A percentile compares a stretch with the other conserved stretches of the same genome.
Evolutionary conservation across 768 basidiomycete species (phyloP).

Genomic region (Clavaria fumosa): DNA sequence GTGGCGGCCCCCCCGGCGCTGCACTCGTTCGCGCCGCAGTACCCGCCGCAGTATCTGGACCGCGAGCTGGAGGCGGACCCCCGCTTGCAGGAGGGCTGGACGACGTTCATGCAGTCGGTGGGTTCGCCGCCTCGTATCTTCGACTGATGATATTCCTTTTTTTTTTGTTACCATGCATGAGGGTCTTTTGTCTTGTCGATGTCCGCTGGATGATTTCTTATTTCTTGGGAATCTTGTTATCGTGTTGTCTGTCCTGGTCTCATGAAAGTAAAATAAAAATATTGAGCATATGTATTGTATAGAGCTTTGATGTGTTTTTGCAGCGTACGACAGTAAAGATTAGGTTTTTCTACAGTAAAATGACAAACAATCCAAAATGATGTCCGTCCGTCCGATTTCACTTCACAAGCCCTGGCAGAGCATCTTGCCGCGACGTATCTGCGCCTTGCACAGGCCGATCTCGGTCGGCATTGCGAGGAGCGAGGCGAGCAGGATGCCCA

Average conservation of each 20-base stretch:
- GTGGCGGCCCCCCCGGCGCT: conserved; percentile 15
- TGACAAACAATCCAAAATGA: too few relatives aligned
- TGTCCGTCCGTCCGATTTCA: too few relatives aligned
- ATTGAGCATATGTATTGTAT: too few relatives aligned
- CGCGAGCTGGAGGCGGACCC: conserved; percentile 39
- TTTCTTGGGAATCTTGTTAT: too few relatives aligned
- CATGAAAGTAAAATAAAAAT: too few relatives aligned
- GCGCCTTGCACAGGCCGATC: conserved; percentile 56
- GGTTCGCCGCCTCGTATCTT: conserved; percentile 27
- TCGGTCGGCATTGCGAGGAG: conserved; percentile 62
- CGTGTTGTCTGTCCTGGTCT: too few relatives aligned
- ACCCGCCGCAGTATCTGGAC: conserved; percentile 31
- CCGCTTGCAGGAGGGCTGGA: conserved; percentile 54
- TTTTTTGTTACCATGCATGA: neutral
- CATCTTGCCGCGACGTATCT: conserved; percentile 52
- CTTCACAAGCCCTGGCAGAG: conserved; percentile 48
- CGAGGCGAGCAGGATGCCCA: conserved; percentile 53
- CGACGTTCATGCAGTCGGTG: conserved; percentile 44
- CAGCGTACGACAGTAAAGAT: too few relatives aligned
- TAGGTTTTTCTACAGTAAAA: too few relatives aligned
- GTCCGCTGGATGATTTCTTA: neutral
- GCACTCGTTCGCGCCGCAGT: conserved; percentile 21
- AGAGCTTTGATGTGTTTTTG: too few relatives aligned
- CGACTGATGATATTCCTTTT: conserved; percentile 7
- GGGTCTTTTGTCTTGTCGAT: neutral